Evolutionary conservation across 495 filamentous ascomycete species (phyloP), one percentile per base, ranked within the genome.

Genomic region (Talaromyces liani): DNA sequence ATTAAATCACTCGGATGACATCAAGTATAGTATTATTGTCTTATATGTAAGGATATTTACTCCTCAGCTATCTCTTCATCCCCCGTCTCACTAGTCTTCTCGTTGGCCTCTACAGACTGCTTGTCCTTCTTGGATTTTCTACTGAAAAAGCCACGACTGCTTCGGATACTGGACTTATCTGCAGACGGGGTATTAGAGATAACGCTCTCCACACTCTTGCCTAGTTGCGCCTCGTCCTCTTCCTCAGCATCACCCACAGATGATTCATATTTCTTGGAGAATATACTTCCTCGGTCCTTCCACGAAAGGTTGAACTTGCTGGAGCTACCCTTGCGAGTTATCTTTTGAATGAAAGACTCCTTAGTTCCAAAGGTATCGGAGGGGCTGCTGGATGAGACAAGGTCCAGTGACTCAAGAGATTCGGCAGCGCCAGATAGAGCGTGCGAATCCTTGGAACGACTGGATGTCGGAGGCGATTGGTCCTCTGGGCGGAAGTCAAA

Each of bases 301-400:
- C 87, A 89, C 6, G 88, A 83, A 24, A 87, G 74, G 68, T 86
- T 88, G 74, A 92, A 92, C 73, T 92, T 93, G 71, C 87, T 84
- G 20, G 88, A 89, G 73, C 87, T 90, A 62, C 89, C 84, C 70
- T 93, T 93, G 56, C 90, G 87, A 24, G 89, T 87, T 64, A 93
- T 84, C 69, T 91, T 89, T 64, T 87, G 82, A 65, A 87, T 84
- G 47, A 91, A 82, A 3, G 85, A 83, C 66, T 86, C 85, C 66
- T 85, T 85, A 2, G 82, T 78, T 10, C 72, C 77, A 31, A 78
- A 70, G 49, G 84, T 81, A 53, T 93, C 90, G 16, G 84, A 83
- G 10, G 86, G 84, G 0, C 85, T 84, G 57, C 85, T 85, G 63
- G 88, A 90, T 51, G 84, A 83, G 41, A 87, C 79, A 57, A 82